phyloP scores from a whole-genome alignment of 1,139 yeast species.

The Taiozyma sp. region DNA sequence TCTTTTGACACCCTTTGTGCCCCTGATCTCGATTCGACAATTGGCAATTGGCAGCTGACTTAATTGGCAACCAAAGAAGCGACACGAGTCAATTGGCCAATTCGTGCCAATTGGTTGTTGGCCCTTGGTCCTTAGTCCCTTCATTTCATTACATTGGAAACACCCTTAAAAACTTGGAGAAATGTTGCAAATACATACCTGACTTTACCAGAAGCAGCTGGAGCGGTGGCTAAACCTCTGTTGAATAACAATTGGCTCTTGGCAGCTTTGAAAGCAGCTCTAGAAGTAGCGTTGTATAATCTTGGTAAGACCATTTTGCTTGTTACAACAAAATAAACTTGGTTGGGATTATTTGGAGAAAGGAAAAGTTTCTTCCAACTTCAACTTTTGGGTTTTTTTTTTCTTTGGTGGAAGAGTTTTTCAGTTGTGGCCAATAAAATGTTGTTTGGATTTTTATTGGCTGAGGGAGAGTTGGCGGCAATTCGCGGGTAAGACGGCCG shows the following conservation, averaged over 20 bases:
- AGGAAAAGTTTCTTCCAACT: background rate
- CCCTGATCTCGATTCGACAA: too few species aligned
- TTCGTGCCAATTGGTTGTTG: background rate
- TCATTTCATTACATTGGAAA: background rate
- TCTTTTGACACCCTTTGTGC: too few species aligned
- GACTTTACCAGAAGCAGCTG: conserved; percentile 80
- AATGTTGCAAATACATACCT: conserved; percentile 53
- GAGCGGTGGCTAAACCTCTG: conserved; percentile 87
- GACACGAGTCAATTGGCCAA: background rate
- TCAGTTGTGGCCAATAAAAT: conserved; percentile 8
- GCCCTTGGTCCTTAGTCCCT: background rate
- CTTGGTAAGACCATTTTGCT: conserved; percentile 71
- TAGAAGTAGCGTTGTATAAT: conserved; percentile 84
- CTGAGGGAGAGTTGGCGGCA: background rate
- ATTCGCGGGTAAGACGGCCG: background rate
- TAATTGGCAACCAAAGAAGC: too few species aligned
- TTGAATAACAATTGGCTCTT: conserved; percentile 63
- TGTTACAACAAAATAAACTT: conserved; percentile 6
- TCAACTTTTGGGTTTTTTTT: conserved; percentile 9
- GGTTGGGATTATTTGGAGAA: conserved; percentile 1
- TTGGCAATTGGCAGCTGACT: too few species aligned
- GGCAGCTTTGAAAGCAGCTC: conserved; percentile 87
- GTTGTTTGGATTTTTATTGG: conserved; percentile 10
- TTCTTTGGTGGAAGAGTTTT: background rate
- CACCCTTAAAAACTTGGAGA: background rate